Base-by-base conservation (phyloP, 2,329 filamentous ascomycete species). In the Aulographum hederae region DNA sequence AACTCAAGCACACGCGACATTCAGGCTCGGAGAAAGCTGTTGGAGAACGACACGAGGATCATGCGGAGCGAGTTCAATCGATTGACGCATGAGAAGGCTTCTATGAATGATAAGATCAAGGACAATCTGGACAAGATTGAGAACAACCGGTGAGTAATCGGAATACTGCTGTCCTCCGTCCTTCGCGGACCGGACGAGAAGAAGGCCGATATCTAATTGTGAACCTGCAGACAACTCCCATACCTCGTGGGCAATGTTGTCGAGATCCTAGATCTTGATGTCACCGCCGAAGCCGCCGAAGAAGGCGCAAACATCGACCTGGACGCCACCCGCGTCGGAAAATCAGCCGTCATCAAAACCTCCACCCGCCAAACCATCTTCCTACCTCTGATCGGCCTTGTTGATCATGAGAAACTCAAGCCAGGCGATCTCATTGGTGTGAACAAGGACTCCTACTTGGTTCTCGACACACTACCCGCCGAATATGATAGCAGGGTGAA, bases 401-500 rank as follows among this genome's bases (percentile, higher is more conserved):
- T 98, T 25, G 89, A 98, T 51, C 85, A 91, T 38, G 78, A 94
- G 48, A 80, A 81, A 50, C 69, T 98, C 36, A 94, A 93, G 64
- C 89, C 89, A 2, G 86, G 76, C 46, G 91, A 98, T 50, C 68
- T 98, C 30, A 98, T 98, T 39, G 89, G 89, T 56, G 85, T 98
- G 36, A 95, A 98, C 57, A 98, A 98, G 62, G 91, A 98, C 49
- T 95, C 86, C 36, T 98, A 98, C 53, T 73, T 98, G 21, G 81
- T 98, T 41, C 69, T 98, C 35, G 91, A 98, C 52, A 98, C 89
- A 16, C 66, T 98, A 42, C 89, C 89, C 2, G 89, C 89, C 29
- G 91, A 98, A 56, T 98, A 98, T 51, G 89, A 98, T 52, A 95
- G 86, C 60, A 74, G 89, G 55, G 89, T 98, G 42, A 98, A 98